Evolutionary conservation across 345 rosid genomes (phyloP), one percentile per base, ranked within the genome.

Genomic region (Euphorbia lathyris): DNA sequence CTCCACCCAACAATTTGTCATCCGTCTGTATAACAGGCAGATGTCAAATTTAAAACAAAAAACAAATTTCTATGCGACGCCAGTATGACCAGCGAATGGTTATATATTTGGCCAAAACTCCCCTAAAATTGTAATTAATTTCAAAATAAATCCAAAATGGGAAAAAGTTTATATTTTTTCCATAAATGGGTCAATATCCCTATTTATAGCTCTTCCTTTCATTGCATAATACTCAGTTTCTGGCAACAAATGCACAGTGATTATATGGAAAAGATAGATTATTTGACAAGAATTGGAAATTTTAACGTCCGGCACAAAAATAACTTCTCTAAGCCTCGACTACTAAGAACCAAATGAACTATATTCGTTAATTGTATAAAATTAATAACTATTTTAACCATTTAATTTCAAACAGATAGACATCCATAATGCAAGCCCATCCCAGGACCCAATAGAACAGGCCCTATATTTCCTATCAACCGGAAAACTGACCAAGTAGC

Each of bases 401-500:
- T 29, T 51, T 17, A 47, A 17, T 27, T 48, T 32, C 17, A 34
- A 38, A n/a, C 20, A 58, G 16, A 58, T 58, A 30, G 30, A 10
- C 36, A 9, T 26, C 26, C 9, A 9, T 22, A 32, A 19, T 8
- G 45, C 25, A n/a, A 32, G 14, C 20, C 62, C 65, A 60, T 36
- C 45, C 13, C 23, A 60, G 25, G 47, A 23, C 40, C 29, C 14
- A 60, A 12, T 14, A 34, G 11, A 19, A 60, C 5, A 32, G 23
- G 36, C 52, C 36, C 22, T 25, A 3, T 20, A 45, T 26, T 64
- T 32, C 30, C n/a, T 19, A 36, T n/a, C 23, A 36, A 34, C 65
- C 66, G 22, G 8, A 63, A 22, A 63, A 63, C 66, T 63, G 42
- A 22, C 26, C 47, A 59, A 29, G 43, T 59, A 30, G 38, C 30